A percentile compares a stretch with the other conserved stretches of the same genome.
Evolutionary conservation across 2,329 filamentous ascomycete species (phyloP).

Genomic region (Fusarium fujikuroi): DNA sequence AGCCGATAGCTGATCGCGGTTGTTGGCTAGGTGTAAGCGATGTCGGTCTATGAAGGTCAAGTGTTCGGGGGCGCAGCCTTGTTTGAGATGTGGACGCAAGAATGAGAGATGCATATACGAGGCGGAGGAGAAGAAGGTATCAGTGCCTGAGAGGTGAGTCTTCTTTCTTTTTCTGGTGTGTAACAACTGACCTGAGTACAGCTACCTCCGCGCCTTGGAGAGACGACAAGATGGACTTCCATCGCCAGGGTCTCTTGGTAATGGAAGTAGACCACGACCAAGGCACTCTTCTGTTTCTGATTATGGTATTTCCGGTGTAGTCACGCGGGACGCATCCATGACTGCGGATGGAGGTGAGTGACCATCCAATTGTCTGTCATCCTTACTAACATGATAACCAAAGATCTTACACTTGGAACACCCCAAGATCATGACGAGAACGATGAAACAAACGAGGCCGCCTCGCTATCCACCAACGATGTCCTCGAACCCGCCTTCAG

Average conservation of each 20-base stretch:
- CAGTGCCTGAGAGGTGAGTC: conserved; percentile 37
- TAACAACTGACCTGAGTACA: not conserved
- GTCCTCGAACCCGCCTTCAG: conserved; percentile 39
- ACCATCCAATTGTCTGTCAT: accelerated
- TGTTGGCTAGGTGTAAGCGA: conserved; percentile 40
- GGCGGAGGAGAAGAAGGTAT: conserved; percentile 39
- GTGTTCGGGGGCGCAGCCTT: conserved; percentile 41
- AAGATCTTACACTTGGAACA: conserved; percentile 14
- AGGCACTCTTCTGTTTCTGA: conserved; percentile 36
- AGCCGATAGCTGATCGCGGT: conserved; percentile 11
- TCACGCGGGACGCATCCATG: not conserved
- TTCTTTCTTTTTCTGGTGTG: no score
- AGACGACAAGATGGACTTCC: conserved; percentile 30
- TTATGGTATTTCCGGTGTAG: conserved; percentile 16
- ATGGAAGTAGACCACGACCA: not conserved
- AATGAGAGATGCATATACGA: conserved; percentile 40
- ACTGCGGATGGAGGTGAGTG: conserved; percentile 12
- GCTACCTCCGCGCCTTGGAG: conserved; percentile 41
- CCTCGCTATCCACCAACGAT: not conserved
- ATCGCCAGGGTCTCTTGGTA: conserved; percentile 5
- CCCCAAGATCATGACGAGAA: not conserved
- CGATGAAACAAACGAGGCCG: conserved; percentile 1
- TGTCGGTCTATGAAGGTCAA: conserved; percentile 45
- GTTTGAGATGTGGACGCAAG: conserved; percentile 40
- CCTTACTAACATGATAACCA: not conserved